phyloP scores from a whole-genome alignment of 2,329 filamentous ascomycete species.

The Xylariaceae sp. region DNA sequence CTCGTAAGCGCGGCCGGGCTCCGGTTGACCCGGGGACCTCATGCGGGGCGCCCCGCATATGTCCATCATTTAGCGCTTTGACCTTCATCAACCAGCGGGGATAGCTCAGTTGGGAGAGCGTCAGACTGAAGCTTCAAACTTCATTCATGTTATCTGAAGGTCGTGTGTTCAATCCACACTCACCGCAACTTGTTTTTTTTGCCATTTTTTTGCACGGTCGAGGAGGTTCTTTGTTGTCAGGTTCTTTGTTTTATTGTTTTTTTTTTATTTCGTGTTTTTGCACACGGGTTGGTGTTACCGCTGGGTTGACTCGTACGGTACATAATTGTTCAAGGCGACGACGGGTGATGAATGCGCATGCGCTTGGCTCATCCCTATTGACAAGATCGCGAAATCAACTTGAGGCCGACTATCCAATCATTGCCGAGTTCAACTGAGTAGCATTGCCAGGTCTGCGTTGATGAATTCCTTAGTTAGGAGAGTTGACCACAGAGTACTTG shows the following conservation, averaged over 20 bases:
- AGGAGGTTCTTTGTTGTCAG: background rate
- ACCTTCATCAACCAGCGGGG: background rate
- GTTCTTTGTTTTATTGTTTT: background rate
- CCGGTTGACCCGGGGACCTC: too few relatives aligned
- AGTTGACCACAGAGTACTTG: too few relatives aligned
- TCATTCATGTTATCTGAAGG: background rate
- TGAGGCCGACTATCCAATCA: background rate
- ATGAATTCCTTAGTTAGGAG: too few relatives aligned
- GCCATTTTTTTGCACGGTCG: background rate
- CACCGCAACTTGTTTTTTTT: background rate
- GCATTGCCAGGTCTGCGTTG: too few relatives aligned
- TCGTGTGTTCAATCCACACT: background rate
- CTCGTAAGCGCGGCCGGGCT: too few relatives aligned
- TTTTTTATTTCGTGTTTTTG: background rate
- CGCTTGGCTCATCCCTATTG: background rate
- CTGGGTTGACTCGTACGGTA: too few relatives aligned
- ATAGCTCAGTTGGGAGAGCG: background rate
- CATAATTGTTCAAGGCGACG: too few relatives aligned
- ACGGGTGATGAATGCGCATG: too few relatives aligned
- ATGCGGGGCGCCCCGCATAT: too few relatives aligned
- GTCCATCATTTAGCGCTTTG: background rate
- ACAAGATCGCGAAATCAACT: background rate
- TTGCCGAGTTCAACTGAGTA: background rate
- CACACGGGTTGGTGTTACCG: too few relatives aligned
- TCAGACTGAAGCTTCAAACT: background rate